Percentiles rank a stretch among this genome's conserved stretches.
Conservation (phyloP, 2,329 filamentous ascomycete genomes). For the Trichoderma gracile region DNA sequence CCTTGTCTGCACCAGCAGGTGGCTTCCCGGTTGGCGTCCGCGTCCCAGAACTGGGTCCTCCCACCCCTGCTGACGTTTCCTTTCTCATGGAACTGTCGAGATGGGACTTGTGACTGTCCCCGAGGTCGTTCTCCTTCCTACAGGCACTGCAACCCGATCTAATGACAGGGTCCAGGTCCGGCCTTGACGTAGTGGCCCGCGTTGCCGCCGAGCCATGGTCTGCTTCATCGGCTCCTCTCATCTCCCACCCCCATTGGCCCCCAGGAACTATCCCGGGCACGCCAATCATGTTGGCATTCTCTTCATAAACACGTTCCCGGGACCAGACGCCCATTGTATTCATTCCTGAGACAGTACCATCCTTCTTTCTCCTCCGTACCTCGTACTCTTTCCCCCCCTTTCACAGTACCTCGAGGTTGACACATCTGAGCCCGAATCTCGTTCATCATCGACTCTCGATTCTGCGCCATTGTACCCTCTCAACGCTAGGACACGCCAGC, state of each 20-base stretch:
- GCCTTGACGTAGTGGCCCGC: conserved; percentile 33
- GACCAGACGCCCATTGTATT: conserved; percentile 29
- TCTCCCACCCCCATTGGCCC: conserved; percentile 38
- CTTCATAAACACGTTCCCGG: conserved; percentile 35
- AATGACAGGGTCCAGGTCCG: conserved; percentile 31
- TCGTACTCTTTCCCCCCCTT: conserved; percentile 22
- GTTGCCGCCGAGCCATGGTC: conserved; percentile 37
- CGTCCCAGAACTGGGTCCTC: conserved; percentile 33
- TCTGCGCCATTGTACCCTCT: not conserved
- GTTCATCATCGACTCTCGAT: not conserved
- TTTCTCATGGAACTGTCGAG: conserved; percentile 28
- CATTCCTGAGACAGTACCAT: conserved; percentile 35
- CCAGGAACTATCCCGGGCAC: conserved; percentile 33
- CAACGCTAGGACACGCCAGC: conserved; percentile 15
- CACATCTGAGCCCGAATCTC: conserved; percentile 4
- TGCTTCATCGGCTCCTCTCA: conserved; percentile 40
- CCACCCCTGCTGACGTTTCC: conserved; percentile 33
- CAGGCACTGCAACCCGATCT: conserved; percentile 27
- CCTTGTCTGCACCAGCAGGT: conserved; percentile 29
- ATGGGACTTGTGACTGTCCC: conserved; percentile 25
- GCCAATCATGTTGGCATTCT: conserved; percentile 39
- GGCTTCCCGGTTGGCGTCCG: conserved; percentile 37
- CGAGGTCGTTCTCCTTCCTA: conserved; percentile 15
- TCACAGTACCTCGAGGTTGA: conserved; percentile 4
- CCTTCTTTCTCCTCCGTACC: conserved; percentile 20